A percentile compares a stretch with the other conserved stretches of the same genome.
These are phyloP conservation scores for Liriodendron chinense DNA, from an alignment of 164 flowering plant genomes.

Conservation along the genomic window DNA sequence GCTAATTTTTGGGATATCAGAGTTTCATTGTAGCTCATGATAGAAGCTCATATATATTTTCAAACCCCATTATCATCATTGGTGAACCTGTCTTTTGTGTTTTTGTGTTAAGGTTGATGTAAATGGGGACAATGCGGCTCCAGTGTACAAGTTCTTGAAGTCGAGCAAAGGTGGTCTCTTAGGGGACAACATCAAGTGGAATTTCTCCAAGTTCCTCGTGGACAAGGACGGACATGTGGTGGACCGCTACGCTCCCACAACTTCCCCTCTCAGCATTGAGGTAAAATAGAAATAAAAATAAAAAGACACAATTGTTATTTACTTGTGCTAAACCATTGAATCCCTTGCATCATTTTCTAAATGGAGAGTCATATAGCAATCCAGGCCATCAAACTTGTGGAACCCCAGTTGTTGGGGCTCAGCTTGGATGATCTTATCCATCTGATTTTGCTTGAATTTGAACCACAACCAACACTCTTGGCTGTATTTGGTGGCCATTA, in stretches of 20 bases:
- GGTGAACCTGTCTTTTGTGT: too few species aligned
- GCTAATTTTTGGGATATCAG: too few species aligned
- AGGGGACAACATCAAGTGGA: conserved; percentile 22
- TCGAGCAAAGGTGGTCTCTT: conserved; percentile 20
- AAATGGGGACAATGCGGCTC: conserved; percentile 17
- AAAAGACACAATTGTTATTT: too few species aligned
- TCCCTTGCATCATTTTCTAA: not conserved
- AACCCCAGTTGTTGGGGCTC: too few species aligned
- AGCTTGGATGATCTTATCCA: too few species aligned
- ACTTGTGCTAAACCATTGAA: not conserved
- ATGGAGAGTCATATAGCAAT: too few species aligned
- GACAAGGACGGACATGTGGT: conserved; percentile 69
- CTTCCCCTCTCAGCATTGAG: conserved; percentile 84
- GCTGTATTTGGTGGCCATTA: too few species aligned
- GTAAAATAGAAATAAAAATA: conserved; percentile 23
- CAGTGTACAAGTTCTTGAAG: conserved; percentile 21
- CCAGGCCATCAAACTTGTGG: too few species aligned
- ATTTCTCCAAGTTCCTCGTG: conserved; percentile 28
- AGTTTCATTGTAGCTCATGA: not conserved
- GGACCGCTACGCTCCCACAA: conserved; percentile 82
- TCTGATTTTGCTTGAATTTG: too few species aligned
- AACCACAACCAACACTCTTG: too few species aligned
- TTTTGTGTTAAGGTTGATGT: conserved; percentile 13
- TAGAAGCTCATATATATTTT: not conserved
- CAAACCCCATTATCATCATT: too few species aligned